Conservation (phyloP, 306 rosid genomes). For the Vigna angularis region DNA sequence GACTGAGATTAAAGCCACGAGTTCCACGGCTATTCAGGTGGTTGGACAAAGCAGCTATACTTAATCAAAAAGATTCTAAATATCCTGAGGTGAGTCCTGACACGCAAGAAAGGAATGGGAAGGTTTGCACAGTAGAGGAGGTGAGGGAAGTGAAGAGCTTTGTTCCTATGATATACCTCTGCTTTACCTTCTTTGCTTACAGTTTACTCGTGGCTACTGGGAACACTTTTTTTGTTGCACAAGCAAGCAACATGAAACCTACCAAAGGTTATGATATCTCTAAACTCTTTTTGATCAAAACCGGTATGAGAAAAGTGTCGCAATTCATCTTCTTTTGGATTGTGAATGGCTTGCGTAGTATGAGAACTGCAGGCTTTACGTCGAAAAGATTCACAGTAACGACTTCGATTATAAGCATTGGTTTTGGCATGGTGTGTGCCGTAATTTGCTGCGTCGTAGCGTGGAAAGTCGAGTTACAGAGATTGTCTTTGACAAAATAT, state of each 20-base stretch:
- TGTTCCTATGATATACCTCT: neutral
- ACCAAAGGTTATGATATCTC: neutral
- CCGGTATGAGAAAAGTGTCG: accelerated
- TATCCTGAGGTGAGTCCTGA: neutral
- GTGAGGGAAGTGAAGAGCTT: slow-evolving; percentile 19
- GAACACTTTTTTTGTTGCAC: slow-evolving; percentile 25
- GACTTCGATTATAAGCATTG: neutral
- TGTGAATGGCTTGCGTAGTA: too few relatives aligned
- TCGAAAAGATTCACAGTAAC: neutral
- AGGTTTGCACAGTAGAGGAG: neutral
- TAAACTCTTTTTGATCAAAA: neutral
- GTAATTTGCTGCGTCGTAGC: slow-evolving; percentile 5
- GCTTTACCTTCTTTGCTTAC: neutral
- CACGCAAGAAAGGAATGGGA: neutral
- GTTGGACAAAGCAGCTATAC: slow-evolving; percentile 13
- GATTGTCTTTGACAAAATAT: neutral
- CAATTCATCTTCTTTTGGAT: neutral
- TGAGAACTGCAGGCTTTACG: neutral
- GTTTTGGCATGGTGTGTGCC: slow-evolving; percentile 26
- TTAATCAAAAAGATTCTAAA: neutral
- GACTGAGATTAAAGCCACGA: neutral
- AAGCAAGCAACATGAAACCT: neutral
- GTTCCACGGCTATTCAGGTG: neutral
- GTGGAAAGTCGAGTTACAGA: neutral
- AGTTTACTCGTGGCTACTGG: neutral